Evolutionary conservation across 2,329 filamentous ascomycete genomes (phyloP).

Genomic region (Beauveria australis): DNA sequence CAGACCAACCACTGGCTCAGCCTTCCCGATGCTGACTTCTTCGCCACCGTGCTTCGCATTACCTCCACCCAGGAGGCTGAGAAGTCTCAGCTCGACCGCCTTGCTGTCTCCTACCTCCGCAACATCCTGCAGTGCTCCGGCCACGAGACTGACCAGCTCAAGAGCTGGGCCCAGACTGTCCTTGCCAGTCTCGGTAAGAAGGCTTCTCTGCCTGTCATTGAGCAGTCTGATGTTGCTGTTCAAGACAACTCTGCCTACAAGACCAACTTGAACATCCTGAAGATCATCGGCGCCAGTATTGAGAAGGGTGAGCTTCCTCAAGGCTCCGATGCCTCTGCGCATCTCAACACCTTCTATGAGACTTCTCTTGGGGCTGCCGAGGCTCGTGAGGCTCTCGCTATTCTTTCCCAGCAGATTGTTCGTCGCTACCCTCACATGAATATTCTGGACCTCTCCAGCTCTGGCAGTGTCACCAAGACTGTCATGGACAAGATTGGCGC

Average conservation of each 20-base stretch:
- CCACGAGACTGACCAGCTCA: conserved; percentile 9
- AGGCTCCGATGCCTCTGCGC: not conserved
- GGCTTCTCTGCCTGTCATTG: not conserved
- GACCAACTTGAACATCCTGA: conserved; percentile 3
- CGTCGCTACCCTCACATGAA: conserved; percentile 12
- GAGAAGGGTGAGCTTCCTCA: conserved; percentile 6
- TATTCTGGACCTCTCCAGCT: conserved; percentile 9
- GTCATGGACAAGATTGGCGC: conserved; percentile 8
- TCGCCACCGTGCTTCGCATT: conserved; percentile 5
- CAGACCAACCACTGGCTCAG: conserved; percentile 10
- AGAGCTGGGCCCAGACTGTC: conserved; percentile 10
- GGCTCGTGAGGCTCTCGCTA: conserved; percentile 4
- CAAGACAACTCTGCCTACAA: conserved; percentile 6
- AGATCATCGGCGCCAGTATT: conserved; percentile 6
- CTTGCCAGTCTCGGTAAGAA: conserved; percentile 6
- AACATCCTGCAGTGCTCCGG: conserved; percentile 7
- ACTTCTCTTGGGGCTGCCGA: conserved; percentile 3
- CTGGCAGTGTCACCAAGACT: conserved; percentile 8
- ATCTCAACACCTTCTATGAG: conserved; percentile 10
- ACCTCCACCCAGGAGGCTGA: conserved; percentile 3
- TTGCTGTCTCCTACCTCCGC: conserved; percentile 8
- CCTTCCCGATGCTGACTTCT: conserved; percentile 6
- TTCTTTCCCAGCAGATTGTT: conserved; percentile 10
- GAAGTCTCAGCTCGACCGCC: conserved; percentile 9
- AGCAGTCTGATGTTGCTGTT: not conserved